Conservation (phyloP, 2,329 filamentous ascomycete species). For the Ilyonectria mors-panacis region DNA sequence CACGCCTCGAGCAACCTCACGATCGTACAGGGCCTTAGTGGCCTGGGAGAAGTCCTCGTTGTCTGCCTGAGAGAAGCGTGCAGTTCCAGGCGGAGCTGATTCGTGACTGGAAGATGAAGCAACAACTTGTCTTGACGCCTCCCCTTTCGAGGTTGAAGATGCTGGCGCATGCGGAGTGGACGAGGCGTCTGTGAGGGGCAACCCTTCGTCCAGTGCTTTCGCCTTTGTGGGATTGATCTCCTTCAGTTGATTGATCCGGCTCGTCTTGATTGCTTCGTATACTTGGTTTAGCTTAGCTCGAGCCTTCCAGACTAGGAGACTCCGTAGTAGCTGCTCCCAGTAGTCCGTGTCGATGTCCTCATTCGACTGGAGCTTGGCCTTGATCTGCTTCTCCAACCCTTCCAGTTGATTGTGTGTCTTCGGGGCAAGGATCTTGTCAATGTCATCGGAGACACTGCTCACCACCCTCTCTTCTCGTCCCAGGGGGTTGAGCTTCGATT, state of each 20-base stretch:
- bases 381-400: constrained; percentile 88
- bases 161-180: constrained; percentile 19
- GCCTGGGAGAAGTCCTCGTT: constrained; percentile 89
- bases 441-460: constrained; percentile 86
- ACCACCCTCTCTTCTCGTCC: constrained; percentile 80
- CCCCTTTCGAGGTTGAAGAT: constrained; percentile 25
- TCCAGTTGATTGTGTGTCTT: constrained; percentile 92
- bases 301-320: constrained; percentile 90
- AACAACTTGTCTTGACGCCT: constrained; percentile 24
- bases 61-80: constrained; percentile 77
- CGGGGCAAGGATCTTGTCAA: constrained; percentile 87
- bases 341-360: constrained; percentile 97
- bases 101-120: constrained; percentile 45
- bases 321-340: constrained; percentile 93
- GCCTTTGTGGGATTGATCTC: constrained; percentile 80
- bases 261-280: constrained; percentile 81
- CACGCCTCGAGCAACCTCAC: constrained; percentile 91
- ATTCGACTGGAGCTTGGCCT: constrained; percentile 86
- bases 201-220: constrained; percentile 37
- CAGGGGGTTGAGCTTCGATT: constrained; percentile 74
- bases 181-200: constrained; percentile 18
- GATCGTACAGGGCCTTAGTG: constrained; percentile 90
- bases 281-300: constrained; percentile 86
- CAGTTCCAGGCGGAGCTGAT: constrained; percentile 67
- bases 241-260: constrained; percentile 76